Conservation (phyloP, 768 basidiomycete species). For the Lactarius tabidus region DNA sequence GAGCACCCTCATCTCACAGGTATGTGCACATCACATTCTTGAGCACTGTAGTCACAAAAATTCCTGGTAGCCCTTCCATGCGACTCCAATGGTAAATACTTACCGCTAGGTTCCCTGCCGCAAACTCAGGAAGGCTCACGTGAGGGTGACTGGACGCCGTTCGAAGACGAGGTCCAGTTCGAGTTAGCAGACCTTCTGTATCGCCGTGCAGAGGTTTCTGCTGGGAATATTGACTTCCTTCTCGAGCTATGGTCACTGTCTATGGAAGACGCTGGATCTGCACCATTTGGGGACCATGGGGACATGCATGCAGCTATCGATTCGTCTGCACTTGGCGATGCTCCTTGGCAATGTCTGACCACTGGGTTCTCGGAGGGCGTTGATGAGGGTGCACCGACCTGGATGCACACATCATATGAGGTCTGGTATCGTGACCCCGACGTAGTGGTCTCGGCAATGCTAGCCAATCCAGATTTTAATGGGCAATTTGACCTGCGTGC, state of each 20-base stretch:
- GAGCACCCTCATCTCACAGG: too few relatives aligned
- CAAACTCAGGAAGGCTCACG: too few relatives aligned
- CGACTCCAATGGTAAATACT: not conserved
- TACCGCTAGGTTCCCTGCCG: conserved; percentile 4
- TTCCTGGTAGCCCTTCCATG: conserved; percentile 16
- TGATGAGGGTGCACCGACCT: too few relatives aligned
- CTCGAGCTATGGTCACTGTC: not conserved
- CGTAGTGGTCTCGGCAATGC: too few relatives aligned
- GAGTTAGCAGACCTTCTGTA: conserved; percentile 29
- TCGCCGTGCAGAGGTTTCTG: not conserved
- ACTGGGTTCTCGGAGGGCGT: too few relatives aligned
- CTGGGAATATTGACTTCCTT: not conserved
- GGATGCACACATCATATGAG: too few relatives aligned
- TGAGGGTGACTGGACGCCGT: conserved; percentile 30
- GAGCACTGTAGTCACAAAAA: too few relatives aligned
- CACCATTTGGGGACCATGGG: not conserved
- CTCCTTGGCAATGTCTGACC: not conserved
- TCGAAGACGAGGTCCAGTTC: conserved; percentile 24
- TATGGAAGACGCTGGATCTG: too few relatives aligned
- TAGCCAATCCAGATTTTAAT: too few relatives aligned
- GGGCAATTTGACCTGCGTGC: too few relatives aligned
- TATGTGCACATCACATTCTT: too few relatives aligned
- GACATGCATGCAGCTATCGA: not conserved
- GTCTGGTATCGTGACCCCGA: too few relatives aligned
- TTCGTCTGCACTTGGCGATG: not conserved